phyloP scores from a whole-genome alignment of 345 rosid genomes.

The Melastoma malabathricum region DNA sequence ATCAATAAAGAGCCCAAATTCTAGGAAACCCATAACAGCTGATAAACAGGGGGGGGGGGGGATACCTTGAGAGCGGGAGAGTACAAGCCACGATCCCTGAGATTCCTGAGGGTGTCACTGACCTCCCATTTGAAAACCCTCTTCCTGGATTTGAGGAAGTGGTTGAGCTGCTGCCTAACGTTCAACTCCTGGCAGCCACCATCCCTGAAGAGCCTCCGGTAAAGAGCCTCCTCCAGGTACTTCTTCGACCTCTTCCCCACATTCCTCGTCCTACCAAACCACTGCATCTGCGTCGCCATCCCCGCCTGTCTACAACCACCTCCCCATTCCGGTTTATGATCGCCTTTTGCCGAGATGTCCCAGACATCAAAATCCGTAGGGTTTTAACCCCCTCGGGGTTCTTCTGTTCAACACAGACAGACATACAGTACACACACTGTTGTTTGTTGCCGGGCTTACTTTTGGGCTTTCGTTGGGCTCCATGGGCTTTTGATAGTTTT shows the following conservation, averaged over 20 bases:
- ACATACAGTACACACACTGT: too few relatives aligned
- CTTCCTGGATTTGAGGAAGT: conserved; percentile 68
- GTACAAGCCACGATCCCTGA: conserved; percentile 58
- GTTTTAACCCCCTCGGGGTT: too few relatives aligned
- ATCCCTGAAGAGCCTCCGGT: conserved; percentile 49
- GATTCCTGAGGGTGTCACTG: conserved; percentile 72
- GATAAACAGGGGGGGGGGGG: not conserved
- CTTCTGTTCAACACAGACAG: too few relatives aligned
- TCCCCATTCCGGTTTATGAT: too few relatives aligned
- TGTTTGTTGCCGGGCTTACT: too few relatives aligned
- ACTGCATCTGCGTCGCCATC: conserved; percentile 32
- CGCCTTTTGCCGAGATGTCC: too few relatives aligned
- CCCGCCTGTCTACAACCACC: not conserved
- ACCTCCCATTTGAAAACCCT: conserved; percentile 96
- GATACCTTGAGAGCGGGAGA: conserved; percentile 80
- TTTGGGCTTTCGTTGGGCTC: too few relatives aligned
- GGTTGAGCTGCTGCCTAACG: conserved; percentile 60
- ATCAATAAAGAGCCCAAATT: not conserved
- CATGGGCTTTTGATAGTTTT: too few relatives aligned
- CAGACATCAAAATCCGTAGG: too few relatives aligned
- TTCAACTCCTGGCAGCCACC: conserved; percentile 48
- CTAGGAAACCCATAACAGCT: conserved; percentile 1
- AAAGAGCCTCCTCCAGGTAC: conserved; percentile 80
- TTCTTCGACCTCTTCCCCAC: conserved; percentile 58
- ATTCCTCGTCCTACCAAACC: conserved; percentile 54